These are phyloP conservation scores for Rhizopogon parksii DNA, from an alignment of 1,284 basidiomycete species.

Conservation along the genomic window DNA sequence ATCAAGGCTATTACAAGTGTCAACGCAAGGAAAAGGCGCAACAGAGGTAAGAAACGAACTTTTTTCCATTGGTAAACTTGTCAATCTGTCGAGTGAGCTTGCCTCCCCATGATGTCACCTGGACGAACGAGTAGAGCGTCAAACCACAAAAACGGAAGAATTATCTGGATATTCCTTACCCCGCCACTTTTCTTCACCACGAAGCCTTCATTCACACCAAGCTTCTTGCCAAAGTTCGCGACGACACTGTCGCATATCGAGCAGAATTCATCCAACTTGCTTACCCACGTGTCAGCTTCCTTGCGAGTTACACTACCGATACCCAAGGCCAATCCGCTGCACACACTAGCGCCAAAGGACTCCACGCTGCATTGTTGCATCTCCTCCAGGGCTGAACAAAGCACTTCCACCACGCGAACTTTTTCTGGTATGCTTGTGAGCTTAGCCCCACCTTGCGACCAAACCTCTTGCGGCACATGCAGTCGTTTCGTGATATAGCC, in stretches of 20 bases:
- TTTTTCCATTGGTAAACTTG: conserved; percentile 86
- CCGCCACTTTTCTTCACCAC: conserved; percentile 72
- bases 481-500: conserved; percentile 84
- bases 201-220: conserved; percentile 81
- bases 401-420: conserved; percentile 74
- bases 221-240: conserved; percentile 80
- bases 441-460: conserved; percentile 85
- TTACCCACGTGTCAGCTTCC: conserved; percentile 67
- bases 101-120: conserved; percentile 68
- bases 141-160: conserved; percentile 6
- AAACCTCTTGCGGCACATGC: conserved; percentile 85
- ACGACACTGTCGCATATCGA: conserved; percentile 80
- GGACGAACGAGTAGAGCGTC: conserved; percentile 13
- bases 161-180: conserved; percentile 33
- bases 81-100: conserved; percentile 81
- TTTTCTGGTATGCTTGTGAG: conserved; percentile 78
- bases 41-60: conserved; percentile 45
- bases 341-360: conserved; percentile 69
- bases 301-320: conserved; percentile 62
- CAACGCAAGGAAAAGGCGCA: conserved; percentile 12
- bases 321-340: conserved; percentile 64
- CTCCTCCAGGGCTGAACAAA: conserved; percentile 71
- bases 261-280: conserved; percentile 65
- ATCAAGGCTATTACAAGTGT: conserved; percentile 56
- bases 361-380: conserved; percentile 61